Conservation (phyloP, 2,329 filamentous ascomycete genomes). For the Sporothrix schenckii region DNA sequence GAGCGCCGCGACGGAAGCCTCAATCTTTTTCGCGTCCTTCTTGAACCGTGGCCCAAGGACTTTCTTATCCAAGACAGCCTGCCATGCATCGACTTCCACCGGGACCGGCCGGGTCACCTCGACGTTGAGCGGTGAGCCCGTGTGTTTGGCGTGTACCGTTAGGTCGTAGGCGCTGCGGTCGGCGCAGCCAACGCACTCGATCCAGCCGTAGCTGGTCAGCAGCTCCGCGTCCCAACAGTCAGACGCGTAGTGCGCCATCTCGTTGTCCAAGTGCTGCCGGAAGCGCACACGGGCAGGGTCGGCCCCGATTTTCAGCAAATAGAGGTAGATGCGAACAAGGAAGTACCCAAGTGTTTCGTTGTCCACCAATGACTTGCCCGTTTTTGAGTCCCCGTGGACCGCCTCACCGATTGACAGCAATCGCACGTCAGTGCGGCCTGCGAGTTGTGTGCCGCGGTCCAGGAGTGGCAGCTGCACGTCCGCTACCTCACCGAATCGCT, state of each 20-base stretch:
- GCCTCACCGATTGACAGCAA: constrained; percentile 82
- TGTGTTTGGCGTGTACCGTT: constrained; percentile 89
- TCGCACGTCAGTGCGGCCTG: constrained; percentile 76
- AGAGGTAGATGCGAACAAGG: constrained; percentile 87
- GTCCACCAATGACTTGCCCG: constrained; percentile 64
- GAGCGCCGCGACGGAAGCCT: constrained; percentile 49
- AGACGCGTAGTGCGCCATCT: constrained; percentile 84
- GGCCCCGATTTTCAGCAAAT: constrained; percentile 84
- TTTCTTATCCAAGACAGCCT: constrained; percentile 88
- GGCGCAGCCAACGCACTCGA: constrained; percentile 96
- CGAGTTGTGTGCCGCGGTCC: constrained; percentile 80
- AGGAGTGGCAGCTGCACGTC: constrained; percentile 81
- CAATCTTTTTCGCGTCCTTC: constrained; percentile 86
- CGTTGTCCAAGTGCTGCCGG: constrained; percentile 87
- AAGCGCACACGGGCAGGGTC: constrained; percentile 89
- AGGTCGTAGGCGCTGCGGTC: constrained; percentile 88
- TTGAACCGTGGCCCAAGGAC: constrained; percentile 95
- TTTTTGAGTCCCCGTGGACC: constrained; percentile 59
- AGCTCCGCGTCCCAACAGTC: constrained; percentile 99
- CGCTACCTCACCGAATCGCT: constrained; percentile 81
- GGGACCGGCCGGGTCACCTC: constrained; percentile 79
- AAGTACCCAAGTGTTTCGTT: constrained; percentile 99
- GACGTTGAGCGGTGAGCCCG: constrained; percentile 81
- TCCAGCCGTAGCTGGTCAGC: constrained; percentile 90
- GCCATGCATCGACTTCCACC: constrained; percentile 79